These are phyloP conservation scores for Tillandsia leiboldiana DNA, from an alignment of 176 grass and related monocot genomes.

Conservation along the genomic window DNA sequence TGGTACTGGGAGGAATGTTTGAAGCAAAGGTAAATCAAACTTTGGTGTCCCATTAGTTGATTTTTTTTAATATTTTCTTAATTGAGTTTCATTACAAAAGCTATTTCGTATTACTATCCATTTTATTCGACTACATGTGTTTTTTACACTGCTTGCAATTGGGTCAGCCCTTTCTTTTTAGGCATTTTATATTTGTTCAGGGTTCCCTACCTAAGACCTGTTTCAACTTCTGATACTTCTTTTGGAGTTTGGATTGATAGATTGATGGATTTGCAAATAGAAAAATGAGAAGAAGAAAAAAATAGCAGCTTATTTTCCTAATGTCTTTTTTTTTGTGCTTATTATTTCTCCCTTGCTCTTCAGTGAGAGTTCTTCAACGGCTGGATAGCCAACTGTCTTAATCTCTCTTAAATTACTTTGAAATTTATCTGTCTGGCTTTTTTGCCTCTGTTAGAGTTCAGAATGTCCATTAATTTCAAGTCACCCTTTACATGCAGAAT, in stretches of 20 bases:
- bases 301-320: not conserved
- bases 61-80: not conserved
- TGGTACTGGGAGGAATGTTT: slow-evolving; percentile 98
- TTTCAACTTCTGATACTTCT: not conserved
- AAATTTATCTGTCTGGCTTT: not conserved
- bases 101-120: not conserved
- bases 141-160: not conserved
- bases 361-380: not conserved
- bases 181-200: not conserved
- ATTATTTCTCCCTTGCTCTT: not conserved
- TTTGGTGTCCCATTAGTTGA: not conserved
- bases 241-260: not conserved
- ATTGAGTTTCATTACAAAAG: not conserved
- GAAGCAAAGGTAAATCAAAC: slow-evolving; percentile 54
- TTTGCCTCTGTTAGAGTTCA: not conserved
- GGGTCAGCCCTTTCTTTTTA: not conserved
- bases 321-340: not conserved
- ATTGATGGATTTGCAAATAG: not conserved
- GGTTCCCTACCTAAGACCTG: not conserved
- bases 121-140: not conserved
- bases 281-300: not conserved
- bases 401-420: not conserved
- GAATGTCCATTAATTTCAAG: not conserved
- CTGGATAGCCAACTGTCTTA: not conserved
- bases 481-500: not conserved